Evolutionary conservation across 1,139 yeast genomes (phyloP).

Genomic region (Taphrina communis): DNA sequence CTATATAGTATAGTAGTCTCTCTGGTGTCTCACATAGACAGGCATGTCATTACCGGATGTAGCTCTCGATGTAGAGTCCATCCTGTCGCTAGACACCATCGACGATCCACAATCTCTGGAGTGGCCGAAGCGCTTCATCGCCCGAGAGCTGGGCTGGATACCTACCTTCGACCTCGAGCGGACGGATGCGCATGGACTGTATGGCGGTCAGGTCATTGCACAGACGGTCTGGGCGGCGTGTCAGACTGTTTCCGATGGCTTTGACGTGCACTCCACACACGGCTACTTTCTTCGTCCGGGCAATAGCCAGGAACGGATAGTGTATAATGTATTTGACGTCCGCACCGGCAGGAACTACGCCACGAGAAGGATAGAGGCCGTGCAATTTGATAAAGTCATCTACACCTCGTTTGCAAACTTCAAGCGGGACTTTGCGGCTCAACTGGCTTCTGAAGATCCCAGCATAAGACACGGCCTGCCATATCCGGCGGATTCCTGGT

Average conservation of each 20-base stretch:
- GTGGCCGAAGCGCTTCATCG: conserved; percentile 35
- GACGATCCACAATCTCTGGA: conserved; percentile 34
- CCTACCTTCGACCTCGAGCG: conserved; percentile 34
- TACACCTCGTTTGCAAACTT: conserved; percentile 40
- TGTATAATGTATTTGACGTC: conserved; percentile 33
- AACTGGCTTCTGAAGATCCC: conserved; percentile 13
- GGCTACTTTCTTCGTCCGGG: conserved; percentile 39
- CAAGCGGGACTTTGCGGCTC: conserved; percentile 24
- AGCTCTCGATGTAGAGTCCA: conserved; percentile 31
- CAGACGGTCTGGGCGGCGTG: conserved; percentile 40
- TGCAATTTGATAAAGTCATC: conserved; percentile 39
- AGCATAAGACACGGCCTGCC: conserved; percentile 38
- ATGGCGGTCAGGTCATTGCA: conserved; percentile 39
- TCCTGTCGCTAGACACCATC: conserved; percentile 32
- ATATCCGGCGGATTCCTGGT: conserved; percentile 23
- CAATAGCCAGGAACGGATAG: conserved; percentile 32
- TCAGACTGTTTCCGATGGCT: conserved; percentile 36
- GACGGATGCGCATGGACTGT: conserved; percentile 35
- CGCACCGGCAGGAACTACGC: conserved; percentile 37
- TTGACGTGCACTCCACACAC: conserved; percentile 38
- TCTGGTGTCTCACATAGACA: background rate
- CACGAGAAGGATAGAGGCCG: conserved; percentile 32
- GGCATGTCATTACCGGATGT: conserved; percentile 18
- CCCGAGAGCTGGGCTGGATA: conserved; percentile 32
- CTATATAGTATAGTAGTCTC: too few relatives aligned